These are phyloP conservation scores for Ogataea trehalophila DNA, from an alignment of 805 yeast species.

Conservation along the genomic window DNA sequence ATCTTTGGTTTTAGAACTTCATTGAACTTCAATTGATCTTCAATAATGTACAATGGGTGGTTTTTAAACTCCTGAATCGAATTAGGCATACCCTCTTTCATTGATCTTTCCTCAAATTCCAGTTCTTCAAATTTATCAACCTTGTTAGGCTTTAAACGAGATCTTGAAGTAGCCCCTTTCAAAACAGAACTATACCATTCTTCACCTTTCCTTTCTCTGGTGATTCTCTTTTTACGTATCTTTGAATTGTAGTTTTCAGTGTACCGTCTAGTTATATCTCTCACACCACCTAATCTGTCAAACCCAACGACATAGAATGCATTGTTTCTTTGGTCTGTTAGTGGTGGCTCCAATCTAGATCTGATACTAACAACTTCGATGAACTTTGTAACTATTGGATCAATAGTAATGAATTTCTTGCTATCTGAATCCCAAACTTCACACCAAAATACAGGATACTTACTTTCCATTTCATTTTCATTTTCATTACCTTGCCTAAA, in stretches of 20 bases:
- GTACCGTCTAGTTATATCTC: constrained; percentile 86
- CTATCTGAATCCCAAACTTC: constrained; percentile 85
- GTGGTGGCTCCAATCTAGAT: constrained; percentile 59
- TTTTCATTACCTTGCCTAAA: constrained; percentile 4
- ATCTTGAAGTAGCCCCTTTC: constrained; percentile 26
- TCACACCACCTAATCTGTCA: constrained; percentile 57
- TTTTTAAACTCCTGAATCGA: constrained; percentile 75
- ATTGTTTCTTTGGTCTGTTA: constrained; percentile 49
- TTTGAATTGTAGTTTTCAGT: constrained; percentile 66
- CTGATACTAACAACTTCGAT: constrained; percentile 58
- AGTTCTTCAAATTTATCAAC: constrained; percentile 53
- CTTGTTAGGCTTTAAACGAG: constrained; percentile 20
- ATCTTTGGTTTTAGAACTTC: constrained; percentile 68
- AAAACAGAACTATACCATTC: constrained; percentile 58
- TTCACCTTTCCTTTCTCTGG: constrained; percentile 49
- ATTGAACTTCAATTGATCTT: constrained; percentile 63
- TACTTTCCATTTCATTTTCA: constrained; percentile 8
- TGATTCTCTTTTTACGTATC: constrained; percentile 67
- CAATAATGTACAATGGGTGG: constrained; percentile 84
- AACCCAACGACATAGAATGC: constrained; percentile 75
- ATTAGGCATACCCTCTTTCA: constrained; percentile 83
- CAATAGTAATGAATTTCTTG: constrained; percentile 79
- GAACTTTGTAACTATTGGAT: constrained; percentile 61
- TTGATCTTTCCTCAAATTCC: constrained; percentile 57
- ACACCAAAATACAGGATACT: constrained; percentile 81